Base-by-base conservation (phyloP, 495 filamentous ascomycete species). In the Neurospora hispaniola region DNA sequence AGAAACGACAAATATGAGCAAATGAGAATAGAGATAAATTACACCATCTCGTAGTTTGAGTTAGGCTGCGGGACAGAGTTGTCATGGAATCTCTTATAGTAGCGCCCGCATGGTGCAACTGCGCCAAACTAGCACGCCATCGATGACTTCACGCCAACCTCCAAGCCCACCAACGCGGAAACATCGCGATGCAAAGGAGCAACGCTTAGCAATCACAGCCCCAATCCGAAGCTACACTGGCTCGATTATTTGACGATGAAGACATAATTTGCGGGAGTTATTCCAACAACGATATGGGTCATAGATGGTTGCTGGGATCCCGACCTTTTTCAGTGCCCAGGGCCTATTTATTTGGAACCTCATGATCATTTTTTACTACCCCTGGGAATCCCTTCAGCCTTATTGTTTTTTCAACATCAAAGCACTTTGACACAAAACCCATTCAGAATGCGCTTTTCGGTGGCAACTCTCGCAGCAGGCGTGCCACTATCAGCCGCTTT, bases 121-220 rank as follows among this genome's bases (percentile, higher is more conserved):
- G 74, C 72, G 54, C 69, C 62, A 70, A 54, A 42, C 23, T 68
- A 79, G 77, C 68, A 76, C 78, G 78, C 73, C 72, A 79, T 79
- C 71, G 71, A 62, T 72, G 68, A 68, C 46, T 62, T 59, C 27
- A 42, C 41, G 27, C 48, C 39, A 39, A 69, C 48, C 54, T 12
- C 72, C 35, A 8, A 16, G 23, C 41, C 7, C 39, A 7, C 18
- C 38, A 70, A 38, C 46, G 70, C 69, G 43, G 18, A 44, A 5
- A 18, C 31, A 39, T 44, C 69, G 72, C 14, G 41, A 20, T 46
- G 23, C 16, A 18, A 62, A 62, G 54, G 5, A 35, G 4, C 16
- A 8, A 14, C 6, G 23, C 23, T 62, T 7, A 31, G 14, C 54
- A 62, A 62, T 62, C 27, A 3, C 54, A 35, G 11, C 54, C 16